phyloP scores from a whole-genome alignment of 208 protist genomes.

The Angomonas deanei region DNA sequence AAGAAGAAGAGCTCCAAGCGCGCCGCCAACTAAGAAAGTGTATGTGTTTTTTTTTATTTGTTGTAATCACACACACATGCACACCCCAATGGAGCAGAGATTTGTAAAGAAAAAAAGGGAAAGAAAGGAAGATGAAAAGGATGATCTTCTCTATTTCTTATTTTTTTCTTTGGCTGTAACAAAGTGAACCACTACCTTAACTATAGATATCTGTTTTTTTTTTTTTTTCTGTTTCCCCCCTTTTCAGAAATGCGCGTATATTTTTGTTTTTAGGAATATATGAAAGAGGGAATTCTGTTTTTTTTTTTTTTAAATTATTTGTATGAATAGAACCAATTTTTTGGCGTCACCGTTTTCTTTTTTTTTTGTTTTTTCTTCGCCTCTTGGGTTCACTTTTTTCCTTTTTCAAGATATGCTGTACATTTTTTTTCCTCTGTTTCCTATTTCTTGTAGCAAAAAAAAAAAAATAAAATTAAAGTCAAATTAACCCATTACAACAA shows the following conservation, averaged over 20 bases:
- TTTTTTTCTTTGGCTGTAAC: neutral
- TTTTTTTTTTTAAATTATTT: conserved; percentile 1
- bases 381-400: neutral
- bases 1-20: conserved; percentile 89
- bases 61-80: neutral
- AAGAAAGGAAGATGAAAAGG: neutral
- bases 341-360: neutral
- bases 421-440: neutral
- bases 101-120: conserved; percentile 5
- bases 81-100: no score
- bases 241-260: neutral
- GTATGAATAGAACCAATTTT: neutral
- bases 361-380: conserved; percentile 4
- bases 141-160: neutral
- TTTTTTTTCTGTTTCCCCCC: neutral
- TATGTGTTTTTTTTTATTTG: neutral
- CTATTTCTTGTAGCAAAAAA: neutral
- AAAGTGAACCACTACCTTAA: neutral
- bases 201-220: conserved; percentile 1
- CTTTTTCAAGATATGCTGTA: neutral
- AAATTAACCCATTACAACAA: no score
- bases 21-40: conserved; percentile 14
- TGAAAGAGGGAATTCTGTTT: neutral
- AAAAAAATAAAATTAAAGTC: neutral
- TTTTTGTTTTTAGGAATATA: no score